Conservation (phyloP, 441 rosid genomes). For the Gossypium schwendimanii region DNA sequence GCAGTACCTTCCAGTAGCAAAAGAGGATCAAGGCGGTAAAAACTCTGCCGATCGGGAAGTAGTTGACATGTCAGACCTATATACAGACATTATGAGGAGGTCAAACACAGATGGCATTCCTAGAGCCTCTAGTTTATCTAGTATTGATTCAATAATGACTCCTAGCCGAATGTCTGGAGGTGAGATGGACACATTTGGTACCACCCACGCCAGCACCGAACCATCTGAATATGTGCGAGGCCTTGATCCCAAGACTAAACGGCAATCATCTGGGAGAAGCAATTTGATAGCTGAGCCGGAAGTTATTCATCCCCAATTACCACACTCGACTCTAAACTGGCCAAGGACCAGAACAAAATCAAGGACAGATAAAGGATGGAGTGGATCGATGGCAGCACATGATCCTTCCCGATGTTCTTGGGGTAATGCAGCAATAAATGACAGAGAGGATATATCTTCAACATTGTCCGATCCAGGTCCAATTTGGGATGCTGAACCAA, state of each 20-base stretch:
- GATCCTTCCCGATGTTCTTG: slow-evolving; percentile 75
- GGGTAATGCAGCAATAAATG: slow-evolving; percentile 71
- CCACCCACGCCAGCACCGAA: slow-evolving; percentile 77
- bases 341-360: slow-evolving; percentile 97
- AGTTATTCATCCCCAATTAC: slow-evolving; percentile 81
- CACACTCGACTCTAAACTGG: slow-evolving; percentile 51
- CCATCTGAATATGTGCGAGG: slow-evolving; percentile 97
- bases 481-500: slow-evolving; percentile 92
- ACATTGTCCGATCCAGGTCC: slow-evolving; percentile 98
- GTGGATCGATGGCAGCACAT: slow-evolving; percentile 57
- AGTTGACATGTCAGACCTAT: slow-evolving; percentile 71
- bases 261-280: slow-evolving; percentile 72
- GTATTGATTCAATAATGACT: slow-evolving; percentile 94
- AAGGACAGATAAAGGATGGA: slow-evolving; percentile 86
- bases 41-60: slow-evolving; percentile 33
- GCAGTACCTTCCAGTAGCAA: slow-evolving; percentile 82
- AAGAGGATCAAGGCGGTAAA: slow-evolving; percentile 55
- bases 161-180: slow-evolving; percentile 75
- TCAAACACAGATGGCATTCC: slow-evolving; percentile 80
- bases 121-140: slow-evolving; percentile 93
- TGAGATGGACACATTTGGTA: slow-evolving; percentile 64
- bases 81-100: slow-evolving; percentile 75
- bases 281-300: slow-evolving; percentile 69
- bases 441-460: slow-evolving; percentile 90
- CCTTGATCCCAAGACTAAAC: slow-evolving; percentile 80